Evolutionary conservation across 129 eudicot species (phyloP), one percentile per base, ranked within the genome.

Genomic region (Escallonia rubra): DNA sequence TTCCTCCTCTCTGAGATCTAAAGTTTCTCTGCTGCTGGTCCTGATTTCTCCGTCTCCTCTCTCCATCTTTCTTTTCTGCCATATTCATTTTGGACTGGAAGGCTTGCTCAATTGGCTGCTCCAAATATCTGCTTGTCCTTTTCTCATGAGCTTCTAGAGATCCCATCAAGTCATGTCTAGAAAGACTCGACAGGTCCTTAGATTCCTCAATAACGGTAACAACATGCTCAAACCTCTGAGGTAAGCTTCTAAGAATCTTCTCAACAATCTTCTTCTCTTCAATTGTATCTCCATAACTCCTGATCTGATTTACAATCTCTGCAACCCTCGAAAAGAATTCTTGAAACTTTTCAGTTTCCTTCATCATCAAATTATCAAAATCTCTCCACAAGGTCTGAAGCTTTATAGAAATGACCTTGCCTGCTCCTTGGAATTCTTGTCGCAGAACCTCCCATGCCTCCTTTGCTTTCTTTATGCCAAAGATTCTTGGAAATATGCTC

Each of bases 271-370:
- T 43, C 42, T 43, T 64, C 8, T 68, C 61, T 56, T 57, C 9
- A 7, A 68, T 57, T n/a, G 16, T 58, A 11, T 57, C 64, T 11
- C 65, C 65, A 57, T 34, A 39, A 54, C 56, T 56, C 57, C 39
- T n/a, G 43, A 56, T 68, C 16, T 68, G 55, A 58, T 68, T 68
- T 2, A 57, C 49, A 15, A 56, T 57, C 5, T n/a, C 16, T 8
- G 73, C 49, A 15, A 43, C 64, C 45, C 52, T 5, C 3, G 65
- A 12, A 16, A 57, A 57, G 34, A 56, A 68, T 4, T 14, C 65
- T 15, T 12, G 61, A 6, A 68, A 12, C 8, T 11, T 57, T 70
- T 70, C 73, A 13, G 23, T 68, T 14, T 68, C 64, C 57, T 68
- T 57, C 73, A 55, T 68, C 40, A 10, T 2, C 44, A 68, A 10